Conservation (phyloP, 2,329 filamentous ascomycete species). For the Scleromitrula shiraiana region DNA sequence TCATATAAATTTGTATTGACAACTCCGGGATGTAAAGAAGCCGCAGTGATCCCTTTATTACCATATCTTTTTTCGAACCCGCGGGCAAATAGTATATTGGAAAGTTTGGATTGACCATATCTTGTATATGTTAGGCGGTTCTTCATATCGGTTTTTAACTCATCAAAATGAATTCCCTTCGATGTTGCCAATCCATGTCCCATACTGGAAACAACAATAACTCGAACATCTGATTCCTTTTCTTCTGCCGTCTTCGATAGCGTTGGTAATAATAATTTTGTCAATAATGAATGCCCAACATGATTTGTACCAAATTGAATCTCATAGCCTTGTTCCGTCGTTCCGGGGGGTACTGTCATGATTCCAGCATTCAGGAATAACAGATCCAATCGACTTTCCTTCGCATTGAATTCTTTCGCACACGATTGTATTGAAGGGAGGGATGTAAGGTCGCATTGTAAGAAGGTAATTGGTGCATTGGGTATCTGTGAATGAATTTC, state of each 20-base stretch:
- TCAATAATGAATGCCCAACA: constrained; percentile 39
- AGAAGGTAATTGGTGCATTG: constrained; percentile 6
- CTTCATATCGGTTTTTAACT: constrained; percentile 8
- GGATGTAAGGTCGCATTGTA: constrained; percentile 35
- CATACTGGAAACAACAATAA: constrained; percentile 5
- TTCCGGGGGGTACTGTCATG: constrained; percentile 32
- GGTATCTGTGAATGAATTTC: constrained; percentile 29
- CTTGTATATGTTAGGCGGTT: constrained; percentile 12
- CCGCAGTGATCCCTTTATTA: constrained; percentile 25
- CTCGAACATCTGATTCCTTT: constrained; percentile 15
- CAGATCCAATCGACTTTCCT: constrained; percentile 35
- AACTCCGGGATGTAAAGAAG: constrained; percentile 35
- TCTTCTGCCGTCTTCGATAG: constrained; percentile 23
- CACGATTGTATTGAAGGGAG: constrained; percentile 37
- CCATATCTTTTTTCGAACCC: constrained; percentile 35
- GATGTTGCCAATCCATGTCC: neutral
- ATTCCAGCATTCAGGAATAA: constrained; percentile 40
- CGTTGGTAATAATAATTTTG: constrained; percentile 31
- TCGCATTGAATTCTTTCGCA: constrained; percentile 31
- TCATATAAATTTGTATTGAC: constrained; percentile 15
- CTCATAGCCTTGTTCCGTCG: constrained; percentile 40
- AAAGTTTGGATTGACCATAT: constrained; percentile 41
- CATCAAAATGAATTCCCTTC: constrained; percentile 26
- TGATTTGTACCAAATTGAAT: constrained; percentile 42
- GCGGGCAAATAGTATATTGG: constrained; percentile 37